Percentiles rank a stretch among this genome's conserved stretches.
These are phyloP conservation scores for Neurospora sp. DNA, from an alignment of 495 filamentous ascomycete genomes.

Conservation along the genomic window DNA sequence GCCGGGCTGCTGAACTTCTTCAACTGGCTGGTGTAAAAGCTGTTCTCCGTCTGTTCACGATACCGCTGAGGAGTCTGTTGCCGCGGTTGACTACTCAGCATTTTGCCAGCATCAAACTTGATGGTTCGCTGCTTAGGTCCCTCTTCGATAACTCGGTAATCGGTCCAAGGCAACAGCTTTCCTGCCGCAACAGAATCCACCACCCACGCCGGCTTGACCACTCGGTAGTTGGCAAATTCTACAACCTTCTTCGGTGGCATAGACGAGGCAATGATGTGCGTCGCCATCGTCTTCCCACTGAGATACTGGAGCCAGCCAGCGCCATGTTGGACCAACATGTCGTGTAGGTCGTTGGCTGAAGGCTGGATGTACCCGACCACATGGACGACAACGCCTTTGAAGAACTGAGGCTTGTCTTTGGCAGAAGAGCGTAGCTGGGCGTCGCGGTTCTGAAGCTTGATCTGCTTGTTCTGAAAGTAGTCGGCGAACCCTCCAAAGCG, in stretches of 20 bases:
- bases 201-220: slow-evolving; percentile 95
- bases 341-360: slow-evolving; percentile 43
- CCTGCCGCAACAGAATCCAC: slow-evolving; percentile 78
- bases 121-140: slow-evolving; percentile 65
- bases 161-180: slow-evolving; percentile 71
- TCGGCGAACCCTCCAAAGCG: slow-evolving; percentile 80
- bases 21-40: slow-evolving; percentile 71
- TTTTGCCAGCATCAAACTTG: slow-evolving; percentile 53
- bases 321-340: slow-evolving; percentile 77
- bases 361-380: slow-evolving; percentile 89
- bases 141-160: slow-evolving; percentile 73
- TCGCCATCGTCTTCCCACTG: slow-evolving; percentile 86
- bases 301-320: slow-evolving; percentile 90
- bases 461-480: slow-evolving; percentile 88
- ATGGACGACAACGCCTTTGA: slow-evolving; percentile 78
- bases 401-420: slow-evolving; percentile 65
- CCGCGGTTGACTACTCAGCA: slow-evolving; percentile 36
- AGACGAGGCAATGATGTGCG: slow-evolving; percentile 86
- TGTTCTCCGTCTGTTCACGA: slow-evolving; percentile 60
- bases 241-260: slow-evolving; percentile 85
- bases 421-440: slow-evolving; percentile 59
- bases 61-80: slow-evolving; percentile 46
- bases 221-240: slow-evolving; percentile 75
- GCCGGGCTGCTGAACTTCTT: slow-evolving; percentile 26
- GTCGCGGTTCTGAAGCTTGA: slow-evolving; percentile 91